Conservation (phyloP, 2,329 filamentous ascomycete genomes). For the Alternaria brassicicola region DNA sequence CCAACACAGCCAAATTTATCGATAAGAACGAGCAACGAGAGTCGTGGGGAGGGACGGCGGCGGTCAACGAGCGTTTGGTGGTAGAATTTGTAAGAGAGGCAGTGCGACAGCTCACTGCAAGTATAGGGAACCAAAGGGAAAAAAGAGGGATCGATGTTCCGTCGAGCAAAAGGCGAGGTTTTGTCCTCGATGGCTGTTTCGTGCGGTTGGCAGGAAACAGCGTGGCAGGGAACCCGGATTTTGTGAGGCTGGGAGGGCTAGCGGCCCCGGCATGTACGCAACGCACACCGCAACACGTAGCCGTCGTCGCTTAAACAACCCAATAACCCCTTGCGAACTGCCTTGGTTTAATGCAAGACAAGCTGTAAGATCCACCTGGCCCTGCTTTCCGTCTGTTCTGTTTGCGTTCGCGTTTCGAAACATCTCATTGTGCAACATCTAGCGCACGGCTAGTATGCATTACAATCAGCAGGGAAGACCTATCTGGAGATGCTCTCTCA, state of each 20-base stretch:
- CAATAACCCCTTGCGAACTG: not conserved
- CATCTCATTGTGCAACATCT: not conserved
- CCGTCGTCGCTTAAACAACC: constrained; percentile 19
- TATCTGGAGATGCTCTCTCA: not conserved
- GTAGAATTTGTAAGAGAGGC: constrained; percentile 15
- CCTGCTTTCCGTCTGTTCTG: not conserved
- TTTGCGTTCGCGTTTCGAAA: constrained; percentile 1
- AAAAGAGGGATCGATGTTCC: constrained; percentile 9
- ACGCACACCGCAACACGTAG: constrained; percentile 34
- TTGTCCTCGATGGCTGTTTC: constrained; percentile 12
- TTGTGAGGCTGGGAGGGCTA: constrained; percentile 27
- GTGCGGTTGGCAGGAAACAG: constrained; percentile 14
- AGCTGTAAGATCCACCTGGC: not conserved
- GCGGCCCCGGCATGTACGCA: constrained; percentile 22
- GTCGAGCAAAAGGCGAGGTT: constrained; percentile 23
- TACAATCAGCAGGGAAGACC: not conserved
- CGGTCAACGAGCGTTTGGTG: constrained; percentile 18
- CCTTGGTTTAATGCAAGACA: not conserved
- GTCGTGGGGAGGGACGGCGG: constrained; percentile 15
- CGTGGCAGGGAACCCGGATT: constrained; percentile 26
- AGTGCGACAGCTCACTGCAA: constrained; percentile 22
- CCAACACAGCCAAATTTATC: constrained; percentile 18
- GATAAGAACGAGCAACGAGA: constrained; percentile 21
- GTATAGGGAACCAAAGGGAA: constrained; percentile 7
- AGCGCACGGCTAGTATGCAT: constrained; percentile 2